Evolutionary conservation across 495 filamentous ascomycete species (phyloP).

Genomic region (Trichoderma erinaceum): DNA sequence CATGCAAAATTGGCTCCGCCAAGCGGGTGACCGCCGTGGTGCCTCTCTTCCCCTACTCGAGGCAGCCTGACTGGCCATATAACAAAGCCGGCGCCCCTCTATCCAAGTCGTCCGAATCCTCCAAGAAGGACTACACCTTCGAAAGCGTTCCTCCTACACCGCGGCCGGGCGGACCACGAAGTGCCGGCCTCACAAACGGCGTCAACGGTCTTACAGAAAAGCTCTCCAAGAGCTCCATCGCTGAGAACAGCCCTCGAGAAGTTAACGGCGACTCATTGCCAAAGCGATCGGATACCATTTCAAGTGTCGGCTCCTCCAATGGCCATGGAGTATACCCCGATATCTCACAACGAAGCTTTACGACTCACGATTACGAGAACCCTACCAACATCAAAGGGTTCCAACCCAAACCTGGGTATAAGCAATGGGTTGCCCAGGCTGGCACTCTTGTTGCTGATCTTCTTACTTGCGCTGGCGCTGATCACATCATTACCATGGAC

Average conservation of each 20-base stretch:
- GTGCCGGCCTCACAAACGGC: constrained; percentile 55
- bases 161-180: constrained; percentile 57
- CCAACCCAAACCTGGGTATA: constrained; percentile 83
- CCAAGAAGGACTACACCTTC: constrained; percentile 73
- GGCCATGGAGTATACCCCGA: constrained; percentile 32
- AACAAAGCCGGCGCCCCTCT: constrained; percentile 89
- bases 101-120: constrained; percentile 54
- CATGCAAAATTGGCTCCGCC: constrained; percentile 94
- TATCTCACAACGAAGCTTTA: constrained; percentile 32
- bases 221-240: constrained; percentile 51
- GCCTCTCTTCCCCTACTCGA: constrained; percentile 91
- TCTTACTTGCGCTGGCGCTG: constrained; percentile 89
- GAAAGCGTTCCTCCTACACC: constrained; percentile 88
- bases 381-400: constrained; percentile 54
- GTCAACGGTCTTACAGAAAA: constrained; percentile 57
- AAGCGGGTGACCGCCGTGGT: constrained; percentile 87
- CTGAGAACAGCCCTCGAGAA: background rate
- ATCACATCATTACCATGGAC: constrained; percentile 96
- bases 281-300: constrained; percentile 19
- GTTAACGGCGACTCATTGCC: constrained; percentile 15
- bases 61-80: constrained; percentile 93
- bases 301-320: constrained; percentile 27
- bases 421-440: constrained; percentile 97
- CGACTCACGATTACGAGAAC: constrained; percentile 54
- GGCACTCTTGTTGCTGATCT: constrained; percentile 93